phyloP scores from a whole-genome alignment of 768 basidiomycete species.

The Leccinellum rugosiceps region DNA sequence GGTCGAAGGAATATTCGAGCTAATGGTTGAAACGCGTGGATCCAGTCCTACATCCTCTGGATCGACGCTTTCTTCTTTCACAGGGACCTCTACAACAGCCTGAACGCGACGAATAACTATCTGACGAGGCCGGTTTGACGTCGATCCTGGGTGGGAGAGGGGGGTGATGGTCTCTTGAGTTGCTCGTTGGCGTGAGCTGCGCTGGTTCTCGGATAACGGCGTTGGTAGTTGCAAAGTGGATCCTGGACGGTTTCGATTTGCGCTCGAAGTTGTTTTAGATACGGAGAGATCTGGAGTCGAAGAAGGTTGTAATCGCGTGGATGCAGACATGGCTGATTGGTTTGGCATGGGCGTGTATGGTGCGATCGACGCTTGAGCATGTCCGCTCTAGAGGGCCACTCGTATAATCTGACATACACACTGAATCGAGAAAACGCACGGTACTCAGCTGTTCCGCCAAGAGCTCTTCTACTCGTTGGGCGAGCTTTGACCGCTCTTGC shows the following conservation, averaged over 20 bases:
- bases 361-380: conserved; percentile 13
- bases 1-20: conserved; percentile 10
- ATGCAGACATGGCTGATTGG: conserved; percentile 25
- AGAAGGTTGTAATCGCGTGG: conserved; percentile 22
- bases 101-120: conserved; percentile 60
- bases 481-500: conserved; percentile 57
- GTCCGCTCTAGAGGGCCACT: conserved; percentile 12
- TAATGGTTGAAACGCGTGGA: conserved; percentile 7
- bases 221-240: conserved; percentile 26
- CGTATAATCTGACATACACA: neutral
- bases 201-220: conserved; percentile 31
- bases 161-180: conserved; percentile 2
- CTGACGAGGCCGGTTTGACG: conserved; percentile 17
- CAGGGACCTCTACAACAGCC: conserved; percentile 52
- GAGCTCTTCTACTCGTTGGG: conserved; percentile 57
- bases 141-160: conserved; percentile 4
- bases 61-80: conserved; percentile 60
- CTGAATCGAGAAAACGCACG: conserved; percentile 32
- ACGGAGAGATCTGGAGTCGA: conserved; percentile 24
- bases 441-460: conserved; percentile 43
- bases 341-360: conserved; percentile 35
- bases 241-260: conserved; percentile 9
- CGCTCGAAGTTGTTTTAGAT: conserved; percentile 20
- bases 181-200: conserved; percentile 21
- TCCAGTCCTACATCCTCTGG: conserved; percentile 28